Conservation (phyloP, 202 grass and related monocot species). For the Schoenoplectus triqueter region DNA sequence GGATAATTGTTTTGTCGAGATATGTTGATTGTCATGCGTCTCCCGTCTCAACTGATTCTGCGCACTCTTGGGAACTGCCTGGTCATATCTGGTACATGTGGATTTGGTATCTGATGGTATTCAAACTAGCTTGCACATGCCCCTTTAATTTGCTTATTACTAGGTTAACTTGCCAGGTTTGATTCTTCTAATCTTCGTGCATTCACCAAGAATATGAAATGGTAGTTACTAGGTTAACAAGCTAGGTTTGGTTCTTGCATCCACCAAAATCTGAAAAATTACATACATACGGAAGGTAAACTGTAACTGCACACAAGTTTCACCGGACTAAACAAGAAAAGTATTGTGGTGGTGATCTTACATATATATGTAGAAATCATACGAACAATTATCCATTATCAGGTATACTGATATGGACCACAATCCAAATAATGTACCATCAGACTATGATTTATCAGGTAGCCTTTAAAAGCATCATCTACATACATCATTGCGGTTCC, state of each 20-base stretch:
- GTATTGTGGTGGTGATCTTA: too few species aligned
- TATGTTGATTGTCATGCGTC: not conserved
- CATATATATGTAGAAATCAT: not conserved
- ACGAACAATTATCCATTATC: not conserved
- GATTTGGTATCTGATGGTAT: not conserved
- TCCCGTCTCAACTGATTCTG: not conserved
- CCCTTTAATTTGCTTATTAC: not conserved
- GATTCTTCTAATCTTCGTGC: not conserved
- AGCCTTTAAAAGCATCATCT: not conserved
- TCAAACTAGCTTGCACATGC: not conserved
- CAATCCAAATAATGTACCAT: not conserved
- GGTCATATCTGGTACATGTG: not conserved
- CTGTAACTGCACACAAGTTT: not conserved
- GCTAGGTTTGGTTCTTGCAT: too few species aligned
- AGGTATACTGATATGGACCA: not conserved
- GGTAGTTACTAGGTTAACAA: too few species aligned
- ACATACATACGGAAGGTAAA: not conserved
- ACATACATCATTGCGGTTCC: too few species aligned
- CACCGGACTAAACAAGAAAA: too few species aligned
- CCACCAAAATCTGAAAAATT: not conserved
- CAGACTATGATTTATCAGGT: constrained; percentile 16
- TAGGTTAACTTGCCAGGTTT: not conserved
- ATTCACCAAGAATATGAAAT: not conserved
- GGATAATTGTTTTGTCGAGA: not conserved
- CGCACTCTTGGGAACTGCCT: not conserved